A percentile compares a stretch with the other conserved stretches of the same genome.
phyloP scores from a whole-genome alignment of 805 yeast genomes.

The Candida taoyuanica region DNA sequence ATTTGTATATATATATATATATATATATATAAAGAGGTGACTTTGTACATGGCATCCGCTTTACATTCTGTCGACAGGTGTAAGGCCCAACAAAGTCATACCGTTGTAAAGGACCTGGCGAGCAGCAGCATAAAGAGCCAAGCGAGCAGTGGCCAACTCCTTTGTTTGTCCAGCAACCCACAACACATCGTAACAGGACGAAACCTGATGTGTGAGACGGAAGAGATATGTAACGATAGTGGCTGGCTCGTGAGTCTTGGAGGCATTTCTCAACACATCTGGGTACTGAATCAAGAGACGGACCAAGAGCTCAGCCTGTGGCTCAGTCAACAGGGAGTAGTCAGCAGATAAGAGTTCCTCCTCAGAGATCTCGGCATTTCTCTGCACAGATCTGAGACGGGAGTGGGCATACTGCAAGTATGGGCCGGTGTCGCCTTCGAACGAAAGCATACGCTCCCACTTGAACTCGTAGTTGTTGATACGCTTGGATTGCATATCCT shows the following conservation, averaged over 20 bases:
- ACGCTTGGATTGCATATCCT: conserved; percentile 97
- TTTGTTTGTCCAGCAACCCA: conserved; percentile 96
- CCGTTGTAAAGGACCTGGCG: conserved; percentile 88
- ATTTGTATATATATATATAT: too few relatives aligned
- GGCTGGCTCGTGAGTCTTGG: conserved; percentile 84
- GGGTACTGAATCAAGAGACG: conserved; percentile 88
- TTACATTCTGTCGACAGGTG: conserved; percentile 98
- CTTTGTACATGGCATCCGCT: neutral
- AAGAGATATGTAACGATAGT: conserved; percentile 92
- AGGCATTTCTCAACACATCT: conserved; percentile 78
- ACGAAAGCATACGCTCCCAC: conserved; percentile 97
- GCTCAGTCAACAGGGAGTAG: conserved; percentile 60
- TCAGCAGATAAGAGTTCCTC: conserved; percentile 47
- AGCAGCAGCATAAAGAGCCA: conserved; percentile 87
- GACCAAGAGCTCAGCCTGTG: conserved; percentile 62
- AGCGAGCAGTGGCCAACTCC: conserved; percentile 82
- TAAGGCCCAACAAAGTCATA: conserved; percentile 82
- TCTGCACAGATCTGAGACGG: conserved; percentile 88
- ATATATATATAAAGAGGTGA: too few relatives aligned
- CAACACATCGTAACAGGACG: conserved; percentile 90
- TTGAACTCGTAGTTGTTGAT: conserved; percentile 93
- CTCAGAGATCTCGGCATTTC: conserved; percentile 60
- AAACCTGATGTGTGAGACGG: conserved; percentile 87
- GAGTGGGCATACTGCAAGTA: conserved; percentile 98
- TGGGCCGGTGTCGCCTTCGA: conserved; percentile 99